Evolutionary conservation across 371 early-diverging fungal genomes (phyloP).

Genomic region (Fennellomyces sp.): DNA sequence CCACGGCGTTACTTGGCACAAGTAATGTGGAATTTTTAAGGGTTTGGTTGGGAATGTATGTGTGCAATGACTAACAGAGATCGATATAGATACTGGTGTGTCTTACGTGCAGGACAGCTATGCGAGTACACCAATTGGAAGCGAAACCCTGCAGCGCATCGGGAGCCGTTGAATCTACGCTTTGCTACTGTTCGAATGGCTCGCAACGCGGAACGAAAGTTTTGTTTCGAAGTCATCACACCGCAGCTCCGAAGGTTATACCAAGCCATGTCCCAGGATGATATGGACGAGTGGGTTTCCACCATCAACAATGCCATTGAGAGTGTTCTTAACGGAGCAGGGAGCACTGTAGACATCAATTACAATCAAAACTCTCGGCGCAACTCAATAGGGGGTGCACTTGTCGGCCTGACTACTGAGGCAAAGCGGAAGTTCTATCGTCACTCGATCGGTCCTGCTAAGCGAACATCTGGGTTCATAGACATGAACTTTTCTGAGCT

Average conservation of each 20-base stretch:
- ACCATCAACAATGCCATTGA: conserved; percentile 76
- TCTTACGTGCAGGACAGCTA: conserved; percentile 68
- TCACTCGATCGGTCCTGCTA: conserved; percentile 2
- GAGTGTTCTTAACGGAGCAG: conserved; percentile 64
- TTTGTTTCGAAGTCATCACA: conserved; percentile 78
- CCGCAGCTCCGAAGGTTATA: conserved; percentile 66
- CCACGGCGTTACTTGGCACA: conserved; percentile 40
- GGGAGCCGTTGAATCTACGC: conserved; percentile 70
- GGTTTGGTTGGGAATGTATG: not conserved
- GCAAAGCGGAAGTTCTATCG: conserved; percentile 6
- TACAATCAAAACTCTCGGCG: not conserved
- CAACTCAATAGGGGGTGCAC: conserved; percentile 5
- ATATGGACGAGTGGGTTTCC: conserved; percentile 68
- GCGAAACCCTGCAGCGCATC: conserved; percentile 59
- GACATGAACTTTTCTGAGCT: not conserved
- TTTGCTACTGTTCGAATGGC: conserved; percentile 81
- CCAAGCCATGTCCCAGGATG: conserved; percentile 75
- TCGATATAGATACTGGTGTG: conserved; percentile 73
- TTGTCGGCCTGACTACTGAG: conserved; percentile 4
- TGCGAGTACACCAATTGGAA: conserved; percentile 80
- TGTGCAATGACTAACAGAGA: not conserved
- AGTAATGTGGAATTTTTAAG: conserved; percentile 25
- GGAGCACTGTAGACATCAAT: conserved; percentile 34
- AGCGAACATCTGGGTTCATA: not conserved
- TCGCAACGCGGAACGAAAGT: conserved; percentile 70